Percentiles rank a stretch among this genome's conserved stretches.
These are phyloP conservation scores for Xylaria sp. DNA, from an alignment of 2,329 filamentous ascomycete species.

Conservation along the genomic window DNA sequence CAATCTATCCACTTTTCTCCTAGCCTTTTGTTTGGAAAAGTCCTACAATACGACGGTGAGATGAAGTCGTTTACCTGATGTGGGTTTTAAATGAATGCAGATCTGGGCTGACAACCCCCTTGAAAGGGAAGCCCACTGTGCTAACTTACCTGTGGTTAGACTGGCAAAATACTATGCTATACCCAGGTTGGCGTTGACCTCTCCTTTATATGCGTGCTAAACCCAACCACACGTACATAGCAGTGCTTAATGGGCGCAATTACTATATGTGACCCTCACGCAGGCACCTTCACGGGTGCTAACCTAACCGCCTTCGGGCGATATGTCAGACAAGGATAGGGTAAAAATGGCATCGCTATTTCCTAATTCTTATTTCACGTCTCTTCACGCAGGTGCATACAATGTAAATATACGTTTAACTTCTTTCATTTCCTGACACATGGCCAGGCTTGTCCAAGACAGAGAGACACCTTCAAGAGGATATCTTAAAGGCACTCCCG, in stretches of 20 bases:
- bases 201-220: too few species aligned
- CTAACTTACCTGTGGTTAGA: background rate
- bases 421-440: constrained; percentile 17
- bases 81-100: background rate
- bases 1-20: background rate
- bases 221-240: background rate
- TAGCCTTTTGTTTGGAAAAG: background rate
- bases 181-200: background rate
- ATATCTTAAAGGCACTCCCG: constrained; percentile 8
- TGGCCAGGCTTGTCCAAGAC: constrained; percentile 3
- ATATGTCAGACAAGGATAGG: background rate
- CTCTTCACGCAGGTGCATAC: background rate
- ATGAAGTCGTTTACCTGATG: background rate
- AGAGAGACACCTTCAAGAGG: constrained; percentile 8
- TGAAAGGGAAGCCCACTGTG: background rate
- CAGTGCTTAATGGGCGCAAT: background rate
- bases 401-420: background rate
- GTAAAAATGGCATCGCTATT: background rate
- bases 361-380: background rate
- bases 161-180: background rate
- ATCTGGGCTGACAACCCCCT: background rate
- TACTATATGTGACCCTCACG: background rate
- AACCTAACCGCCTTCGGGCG: background rate
- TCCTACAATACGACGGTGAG: background rate
- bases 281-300: background rate